These are phyloP conservation scores for Diaporthe vexans DNA, from an alignment of 2,329 filamentous ascomycete genomes.

Conservation along the genomic window DNA sequence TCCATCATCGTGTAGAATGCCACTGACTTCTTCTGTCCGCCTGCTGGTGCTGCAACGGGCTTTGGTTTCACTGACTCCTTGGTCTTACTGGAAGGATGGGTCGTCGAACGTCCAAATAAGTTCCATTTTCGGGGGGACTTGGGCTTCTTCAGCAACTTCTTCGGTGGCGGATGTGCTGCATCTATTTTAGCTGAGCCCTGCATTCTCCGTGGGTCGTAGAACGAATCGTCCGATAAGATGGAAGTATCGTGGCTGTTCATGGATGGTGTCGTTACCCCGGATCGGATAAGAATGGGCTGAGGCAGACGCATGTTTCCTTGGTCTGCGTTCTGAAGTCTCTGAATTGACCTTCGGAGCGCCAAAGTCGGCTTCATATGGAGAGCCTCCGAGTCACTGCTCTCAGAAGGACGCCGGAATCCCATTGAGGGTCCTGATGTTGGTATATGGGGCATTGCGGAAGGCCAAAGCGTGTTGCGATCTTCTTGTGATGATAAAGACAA, in stretches of 20 bases:
- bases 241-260: slow-evolving; percentile 70
- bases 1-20: slow-evolving; percentile 75
- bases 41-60: slow-evolving; percentile 64
- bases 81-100: slow-evolving; percentile 54
- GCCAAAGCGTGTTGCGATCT: slow-evolving; percentile 64
- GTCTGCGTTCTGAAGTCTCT: slow-evolving; percentile 63
- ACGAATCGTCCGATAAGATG: slow-evolving; percentile 70
- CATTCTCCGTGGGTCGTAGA: slow-evolving; percentile 57
- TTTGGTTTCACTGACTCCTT: slow-evolving; percentile 54
- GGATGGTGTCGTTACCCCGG: slow-evolving; percentile 58
- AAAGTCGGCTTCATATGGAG: slow-evolving; percentile 63
- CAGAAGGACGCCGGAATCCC: slow-evolving; percentile 62
- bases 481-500: slow-evolving; percentile 58
- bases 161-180: slow-evolving; percentile 54
- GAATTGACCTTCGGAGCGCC: slow-evolving; percentile 68
- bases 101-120: slow-evolving; percentile 70
- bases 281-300: slow-evolving; percentile 64
- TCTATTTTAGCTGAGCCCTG: slow-evolving; percentile 49
- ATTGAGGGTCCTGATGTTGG: slow-evolving; percentile 45
- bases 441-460: slow-evolving; percentile 65
- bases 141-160: slow-evolving; percentile 69
- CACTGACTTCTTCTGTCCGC: slow-evolving; percentile 64
- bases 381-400: slow-evolving; percentile 69
- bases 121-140: slow-evolving; percentile 75
- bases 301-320: slow-evolving; percentile 62